Evolutionary conservation across 768 basidiomycete genomes (phyloP), one percentile per base, ranked within the genome.

Genomic region (Amanita rimosa): DNA sequence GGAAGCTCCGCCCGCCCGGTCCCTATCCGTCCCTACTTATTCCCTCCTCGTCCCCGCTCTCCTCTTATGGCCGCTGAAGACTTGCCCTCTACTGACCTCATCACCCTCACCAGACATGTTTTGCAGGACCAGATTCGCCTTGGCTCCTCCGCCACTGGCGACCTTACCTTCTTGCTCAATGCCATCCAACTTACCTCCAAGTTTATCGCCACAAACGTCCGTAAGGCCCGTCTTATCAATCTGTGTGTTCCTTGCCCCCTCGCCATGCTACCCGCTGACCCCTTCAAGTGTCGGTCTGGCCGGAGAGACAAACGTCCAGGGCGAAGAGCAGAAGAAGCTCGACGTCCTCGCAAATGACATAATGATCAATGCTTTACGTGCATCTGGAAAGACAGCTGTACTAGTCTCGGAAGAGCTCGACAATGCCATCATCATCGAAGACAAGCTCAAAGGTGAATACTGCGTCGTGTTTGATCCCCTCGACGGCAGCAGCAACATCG

Each of bases 271-370:
- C 45, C 44, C 39, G 11, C 46, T 54, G 38, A 43, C 50, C 42
- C 49, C 34, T 10, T 36, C 33, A 59, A 95, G 93, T n/a, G 85
- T 99, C 55, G 96, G 96, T 27, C 75, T 95, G 17, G 96, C 96
- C 13, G 96, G 96, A 13, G 92, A 94, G 61, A 88, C 88, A 22
- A 99, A 99, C 62, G 85, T 94, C 6, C 91, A 94, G 67, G 96
- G 96, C 17, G 96, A 98, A 65, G 96, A 98, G 61, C 96, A 99
- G 75, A 99, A 99, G 76, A 99, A 99, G 69, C 76, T 99, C 46
- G 94, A 96, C 60, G 84, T 96, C n/a, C 73, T 96, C 27, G 87
- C 92, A 11, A 97, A 99, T 64, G 94, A 99, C 64, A 99, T 99
- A 75, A 98, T 99, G 96, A 78, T 98, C 58, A 97, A 97, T 60